Evolutionary conservation across 257 asterid genomes (phyloP), one percentile per base, ranked within the genome.

Genomic region (Jasminum sambac): DNA sequence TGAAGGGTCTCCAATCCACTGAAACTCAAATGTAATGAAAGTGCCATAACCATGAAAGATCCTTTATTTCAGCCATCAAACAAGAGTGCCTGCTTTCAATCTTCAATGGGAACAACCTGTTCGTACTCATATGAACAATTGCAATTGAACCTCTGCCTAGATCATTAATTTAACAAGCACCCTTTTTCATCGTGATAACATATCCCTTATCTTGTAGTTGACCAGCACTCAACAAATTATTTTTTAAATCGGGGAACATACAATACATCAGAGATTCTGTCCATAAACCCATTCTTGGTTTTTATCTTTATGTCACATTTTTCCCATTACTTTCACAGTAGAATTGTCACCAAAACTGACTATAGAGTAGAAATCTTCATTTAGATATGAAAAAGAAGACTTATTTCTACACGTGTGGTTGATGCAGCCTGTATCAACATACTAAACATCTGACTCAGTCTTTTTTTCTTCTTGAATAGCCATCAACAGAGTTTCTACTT

Each of bases 101-200:
- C 40, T 72, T 17, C 11, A 63, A 0, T 5, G 52, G 69, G 12
- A 72, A 63, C 21, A 71, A 26, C n/a, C n/a, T n/a, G n/a, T n/a
- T n/a, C n/a, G n/a, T n/a, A n/a, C n/a, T n/a, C n/a, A n/a, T 14
- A 2, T 12, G 19, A 12, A 13, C 14, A n/a, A 8, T 2, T 5
- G 37, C 44, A 30, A 30, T 41, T 24, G 48, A 61, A 1, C 23
- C 25, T 71, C 12, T 17, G 1, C 14, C 0, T 11, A 41, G 46
- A 61, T 71, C 69, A 44, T 71, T 11, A 55, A 72, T 72, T 12
- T 61, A 23, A 50, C 70, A 72, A 16, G 17, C 52, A 11, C 76
- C 69, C 8, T 46, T 5, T 9, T 8, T 12, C 6, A 65, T 61
- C 11, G 72, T 55, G 5, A 73, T 71, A 0, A 34, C 63, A 63